Evolutionary conservation across 176 grass and related monocot species (phyloP).

Genomic region (Hordeum marinum): DNA sequence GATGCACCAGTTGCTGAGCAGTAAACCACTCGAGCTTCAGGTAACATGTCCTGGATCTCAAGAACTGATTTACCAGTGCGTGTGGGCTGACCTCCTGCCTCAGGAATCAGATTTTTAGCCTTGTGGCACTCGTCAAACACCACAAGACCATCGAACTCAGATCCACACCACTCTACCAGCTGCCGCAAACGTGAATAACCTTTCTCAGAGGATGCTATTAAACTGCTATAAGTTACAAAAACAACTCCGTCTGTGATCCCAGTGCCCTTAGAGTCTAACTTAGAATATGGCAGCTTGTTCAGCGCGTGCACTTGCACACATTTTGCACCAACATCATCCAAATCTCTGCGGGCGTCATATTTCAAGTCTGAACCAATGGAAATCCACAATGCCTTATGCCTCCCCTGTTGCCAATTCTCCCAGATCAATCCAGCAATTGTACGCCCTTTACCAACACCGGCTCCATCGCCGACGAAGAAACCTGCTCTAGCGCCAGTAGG

Average conservation of each 20-base stretch:
- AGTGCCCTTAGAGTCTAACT: conserved; percentile 88
- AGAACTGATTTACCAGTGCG: conserved; percentile 88
- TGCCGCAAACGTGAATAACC: conserved; percentile 87
- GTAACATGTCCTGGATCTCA: conserved; percentile 81
- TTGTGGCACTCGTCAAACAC: conserved; percentile 99
- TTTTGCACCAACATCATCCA: conserved; percentile 95
- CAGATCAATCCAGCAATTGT: conserved; percentile 96
- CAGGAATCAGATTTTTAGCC: conserved; percentile 94
- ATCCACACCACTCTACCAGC: conserved; percentile 85
- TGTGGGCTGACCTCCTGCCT: conserved; percentile 70
- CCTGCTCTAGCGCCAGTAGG: conserved; percentile 83
- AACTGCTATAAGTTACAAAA: conserved; percentile 96
- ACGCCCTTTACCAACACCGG: conserved; percentile 97
- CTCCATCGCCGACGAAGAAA: conserved; percentile 95
- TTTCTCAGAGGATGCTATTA: conserved; percentile 97
- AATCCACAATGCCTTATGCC: conserved; percentile 86
- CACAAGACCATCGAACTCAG: conserved; percentile 75
- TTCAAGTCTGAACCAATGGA: conserved; percentile 97
- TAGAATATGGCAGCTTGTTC: conserved; percentile 93
- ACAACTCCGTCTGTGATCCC: conserved; percentile 86
- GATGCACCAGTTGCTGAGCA: conserved; percentile 96
- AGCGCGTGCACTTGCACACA: conserved; percentile 93
- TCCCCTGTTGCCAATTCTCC: conserved; percentile 96
- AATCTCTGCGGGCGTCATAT: conserved; percentile 92
- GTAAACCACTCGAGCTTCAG: conserved; percentile 82